A percentile compares a stretch with the other conserved stretches of the same genome.
Evolutionary conservation across 768 basidiomycete genomes (phyloP).

Genomic region (Xanthoconium purpureum): DNA sequence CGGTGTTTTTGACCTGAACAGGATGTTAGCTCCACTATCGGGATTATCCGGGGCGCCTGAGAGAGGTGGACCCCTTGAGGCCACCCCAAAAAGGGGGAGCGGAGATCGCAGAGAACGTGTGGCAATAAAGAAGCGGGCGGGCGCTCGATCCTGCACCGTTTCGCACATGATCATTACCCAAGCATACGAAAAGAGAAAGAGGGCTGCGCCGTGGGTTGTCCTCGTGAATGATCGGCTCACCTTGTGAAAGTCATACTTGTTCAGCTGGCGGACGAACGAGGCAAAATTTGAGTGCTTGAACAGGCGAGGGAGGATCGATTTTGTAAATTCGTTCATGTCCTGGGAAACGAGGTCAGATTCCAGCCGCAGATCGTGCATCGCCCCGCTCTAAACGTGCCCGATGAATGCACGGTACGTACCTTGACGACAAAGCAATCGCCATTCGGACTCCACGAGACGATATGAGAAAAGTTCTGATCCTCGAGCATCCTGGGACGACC

Average conservation of each 20-base stretch:
- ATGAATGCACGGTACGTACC: constrained; percentile 24
- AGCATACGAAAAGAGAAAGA: constrained; percentile 5
- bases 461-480: constrained; percentile 64
- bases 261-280: constrained; percentile 86
- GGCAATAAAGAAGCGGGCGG: constrained; percentile 9
- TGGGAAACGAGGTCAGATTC: constrained; percentile 21
- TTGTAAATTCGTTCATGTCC: constrained; percentile 97
- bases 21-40: background rate
- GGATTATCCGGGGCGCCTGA: constrained; percentile 1
- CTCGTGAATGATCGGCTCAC: constrained; percentile 33
- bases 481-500: constrained; percentile 74
- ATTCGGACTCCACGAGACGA: constrained; percentile 80
- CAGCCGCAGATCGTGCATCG: constrained; percentile 1
- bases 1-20: constrained; percentile 74
- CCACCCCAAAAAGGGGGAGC: constrained; percentile 4
- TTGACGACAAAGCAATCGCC: constrained; percentile 93
- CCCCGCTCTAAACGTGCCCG: background rate
- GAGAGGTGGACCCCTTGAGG: constrained; percentile 9
- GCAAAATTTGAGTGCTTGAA: constrained; percentile 97
- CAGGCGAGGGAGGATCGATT: constrained; percentile 82
- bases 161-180: constrained; percentile 12
- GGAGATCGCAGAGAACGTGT: constrained; percentile 9
- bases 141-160: constrained; percentile 16
- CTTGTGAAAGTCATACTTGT: constrained; percentile 98
- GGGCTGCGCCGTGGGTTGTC: background rate